A percentile compares a stretch with the other conserved stretches of the same genome.
These are phyloP conservation scores for Papiliotrema flavescens DNA, from an alignment of 1,284 basidiomycete species.

Conservation along the genomic window DNA sequence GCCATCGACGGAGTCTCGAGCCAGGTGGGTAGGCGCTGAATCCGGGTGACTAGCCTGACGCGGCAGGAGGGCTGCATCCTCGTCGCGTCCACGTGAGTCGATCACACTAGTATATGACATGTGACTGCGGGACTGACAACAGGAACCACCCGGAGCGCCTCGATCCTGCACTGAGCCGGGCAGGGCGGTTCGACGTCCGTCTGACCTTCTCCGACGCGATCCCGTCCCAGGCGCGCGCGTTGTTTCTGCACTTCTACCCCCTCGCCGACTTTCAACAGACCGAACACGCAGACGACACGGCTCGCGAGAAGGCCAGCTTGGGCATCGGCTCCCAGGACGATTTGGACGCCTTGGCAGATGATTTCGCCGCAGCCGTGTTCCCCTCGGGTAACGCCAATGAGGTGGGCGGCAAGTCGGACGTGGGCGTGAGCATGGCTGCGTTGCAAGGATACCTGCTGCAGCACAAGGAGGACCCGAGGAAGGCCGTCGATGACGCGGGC, in stretches of 20 bases:
- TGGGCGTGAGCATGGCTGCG: conserved; percentile 68
- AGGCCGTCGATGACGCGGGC: conserved; percentile 18
- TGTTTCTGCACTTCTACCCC: conserved; percentile 84
- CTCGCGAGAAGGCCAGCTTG: background rate
- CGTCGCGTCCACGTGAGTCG: conserved; percentile 20
- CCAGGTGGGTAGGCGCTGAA: conserved; percentile 4
- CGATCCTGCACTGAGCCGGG: conserved; percentile 23
- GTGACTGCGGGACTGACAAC: no score
- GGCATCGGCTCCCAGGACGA: no score
- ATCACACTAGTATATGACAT: no score
- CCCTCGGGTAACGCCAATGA: background rate
- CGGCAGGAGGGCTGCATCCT: conserved; percentile 14
- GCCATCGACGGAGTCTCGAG: conserved; percentile 36
- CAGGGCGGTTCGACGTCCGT: conserved; percentile 22
- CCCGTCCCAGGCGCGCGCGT: conserved; percentile 59
- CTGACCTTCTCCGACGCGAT: conserved; percentile 54
- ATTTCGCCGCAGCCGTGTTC: background rate
- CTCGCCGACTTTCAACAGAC: background rate
- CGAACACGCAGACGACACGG: conserved; percentile 51
- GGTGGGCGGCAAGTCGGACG: conserved; percentile 41
- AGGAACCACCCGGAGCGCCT: conserved; percentile 20
- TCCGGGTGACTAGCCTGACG: no score
- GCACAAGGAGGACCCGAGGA: conserved; percentile 29
- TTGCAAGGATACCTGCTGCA: conserved; percentile 67
- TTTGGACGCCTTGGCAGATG: background rate